phyloP scores from a whole-genome alignment of 2,329 filamentous ascomycete genomes.

The Aspergillus jensenii region DNA sequence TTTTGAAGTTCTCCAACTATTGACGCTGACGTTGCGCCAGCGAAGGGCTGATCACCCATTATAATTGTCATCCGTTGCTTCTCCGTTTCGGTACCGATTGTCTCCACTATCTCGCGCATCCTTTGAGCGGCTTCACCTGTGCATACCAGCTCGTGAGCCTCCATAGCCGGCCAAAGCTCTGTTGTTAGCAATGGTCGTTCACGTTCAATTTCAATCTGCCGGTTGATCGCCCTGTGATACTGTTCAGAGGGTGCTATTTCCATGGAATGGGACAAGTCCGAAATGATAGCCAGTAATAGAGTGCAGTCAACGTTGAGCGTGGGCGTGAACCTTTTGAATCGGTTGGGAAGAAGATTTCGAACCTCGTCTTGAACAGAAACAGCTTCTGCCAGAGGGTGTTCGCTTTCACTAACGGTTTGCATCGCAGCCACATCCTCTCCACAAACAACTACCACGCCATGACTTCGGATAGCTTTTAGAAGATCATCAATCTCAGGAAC shows the following conservation, averaged over 20 bases:
- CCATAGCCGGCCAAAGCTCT: slow-evolving; percentile 63
- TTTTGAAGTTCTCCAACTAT: slow-evolving; percentile 40
- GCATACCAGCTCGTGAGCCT: slow-evolving; percentile 59
- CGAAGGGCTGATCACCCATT: slow-evolving; percentile 48
- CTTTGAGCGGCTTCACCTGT: slow-evolving; percentile 64
- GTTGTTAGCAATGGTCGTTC: slow-evolving; percentile 60
- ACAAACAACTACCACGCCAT: slow-evolving; percentile 47
- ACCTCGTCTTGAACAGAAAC: slow-evolving; percentile 23
- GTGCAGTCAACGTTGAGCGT: slow-evolving; percentile 56
- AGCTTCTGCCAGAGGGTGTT: background rate
- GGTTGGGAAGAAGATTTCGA: slow-evolving; percentile 38
- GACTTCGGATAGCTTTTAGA: slow-evolving; percentile 55
- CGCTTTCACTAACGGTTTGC: background rate
- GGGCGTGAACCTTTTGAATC: slow-evolving; percentile 42
- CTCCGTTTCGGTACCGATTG: slow-evolving; percentile 63
- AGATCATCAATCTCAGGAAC: slow-evolving; percentile 57
- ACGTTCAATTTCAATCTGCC: slow-evolving; percentile 65
- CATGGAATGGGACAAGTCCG: slow-evolving; percentile 66
- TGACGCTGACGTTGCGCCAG: slow-evolving; percentile 31
- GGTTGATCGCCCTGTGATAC: slow-evolving; percentile 60
- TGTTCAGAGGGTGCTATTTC: slow-evolving; percentile 47
- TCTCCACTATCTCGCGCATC: slow-evolving; percentile 66
- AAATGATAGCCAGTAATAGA: slow-evolving; percentile 69
- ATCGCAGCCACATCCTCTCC: slow-evolving; percentile 22
- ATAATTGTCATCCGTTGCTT: slow-evolving; percentile 60